phyloP scores from a whole-genome alignment of 345 rosid species.

The Eucalyptus polybractea region DNA sequence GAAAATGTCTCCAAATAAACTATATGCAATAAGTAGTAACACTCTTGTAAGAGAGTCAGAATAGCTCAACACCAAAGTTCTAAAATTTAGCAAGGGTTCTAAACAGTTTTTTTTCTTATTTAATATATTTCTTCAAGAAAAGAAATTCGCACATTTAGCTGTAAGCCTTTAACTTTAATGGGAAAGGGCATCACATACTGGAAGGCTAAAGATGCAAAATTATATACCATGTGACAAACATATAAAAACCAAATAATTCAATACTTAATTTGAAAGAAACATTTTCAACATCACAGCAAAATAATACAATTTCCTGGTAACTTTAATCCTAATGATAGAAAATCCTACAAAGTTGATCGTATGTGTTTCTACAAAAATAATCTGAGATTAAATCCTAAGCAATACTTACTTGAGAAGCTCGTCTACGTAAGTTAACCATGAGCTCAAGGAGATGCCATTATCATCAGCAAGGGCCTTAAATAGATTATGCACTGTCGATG shows the following conservation, averaged over 20 bases:
- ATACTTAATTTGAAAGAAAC: neutral
- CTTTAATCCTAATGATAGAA: neutral
- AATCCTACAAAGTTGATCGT: neutral
- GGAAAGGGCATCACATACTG: neutral
- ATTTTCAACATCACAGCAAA: neutral
- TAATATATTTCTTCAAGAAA: neutral
- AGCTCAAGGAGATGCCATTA: constrained; percentile 60
- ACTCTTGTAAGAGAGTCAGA: neutral
- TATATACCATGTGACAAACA: neutral
- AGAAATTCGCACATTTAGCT: neutral
- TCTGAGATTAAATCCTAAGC: neutral
- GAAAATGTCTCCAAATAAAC: neutral
- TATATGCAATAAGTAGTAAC: neutral
- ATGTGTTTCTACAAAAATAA: neutral
- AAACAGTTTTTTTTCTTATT: neutral
- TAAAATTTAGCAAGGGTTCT: neutral
- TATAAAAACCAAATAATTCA: neutral
- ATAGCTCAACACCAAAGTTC: neutral
- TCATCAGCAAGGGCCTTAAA: constrained; percentile 68
- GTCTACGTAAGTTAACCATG: constrained; percentile 66
- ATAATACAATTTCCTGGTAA: neutral
- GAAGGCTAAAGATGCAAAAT: neutral
- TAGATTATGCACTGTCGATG: constrained; percentile 71
- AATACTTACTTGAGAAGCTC: constrained; percentile 75
- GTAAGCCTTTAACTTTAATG: neutral